Evolutionary conservation across 2,329 filamentous ascomycete species (phyloP).

Genomic region (Venturiaceae sp.): DNA sequence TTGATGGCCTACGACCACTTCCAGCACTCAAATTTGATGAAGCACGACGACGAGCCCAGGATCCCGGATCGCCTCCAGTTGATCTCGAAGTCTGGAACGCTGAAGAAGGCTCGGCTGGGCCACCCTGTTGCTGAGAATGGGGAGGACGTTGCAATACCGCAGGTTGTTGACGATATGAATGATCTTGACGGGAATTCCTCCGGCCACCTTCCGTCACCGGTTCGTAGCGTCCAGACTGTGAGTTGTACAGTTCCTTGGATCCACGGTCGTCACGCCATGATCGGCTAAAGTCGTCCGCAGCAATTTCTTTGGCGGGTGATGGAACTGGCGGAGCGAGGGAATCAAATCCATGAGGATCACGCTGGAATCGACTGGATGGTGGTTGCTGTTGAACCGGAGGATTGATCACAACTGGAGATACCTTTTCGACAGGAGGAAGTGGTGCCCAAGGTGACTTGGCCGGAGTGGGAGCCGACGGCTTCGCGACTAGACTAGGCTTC

Average conservation of each 20-base stretch:
- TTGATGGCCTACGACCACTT: slow-evolving; percentile 58
- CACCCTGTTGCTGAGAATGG: slow-evolving; percentile 40
- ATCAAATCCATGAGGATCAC: slow-evolving; percentile 49
- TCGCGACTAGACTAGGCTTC: slow-evolving; percentile 64
- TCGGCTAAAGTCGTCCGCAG: slow-evolving; percentile 86
- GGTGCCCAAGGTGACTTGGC: slow-evolving; percentile 88
- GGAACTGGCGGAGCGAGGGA: slow-evolving; percentile 38
- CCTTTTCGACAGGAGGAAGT: slow-evolving; percentile 75
- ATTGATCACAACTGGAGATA: slow-evolving; percentile 59
- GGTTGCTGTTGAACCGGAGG: slow-evolving; percentile 28
- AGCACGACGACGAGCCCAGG: slow-evolving; percentile 60
- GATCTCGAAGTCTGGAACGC: slow-evolving; percentile 74
- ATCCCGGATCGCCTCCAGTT: slow-evolving; percentile 50
- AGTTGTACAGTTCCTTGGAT: slow-evolving; percentile 79
- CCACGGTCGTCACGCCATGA: slow-evolving; percentile 67
- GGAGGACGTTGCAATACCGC: slow-evolving; percentile 67
- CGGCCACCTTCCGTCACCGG: slow-evolving; percentile 64
- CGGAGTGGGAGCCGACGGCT: slow-evolving; percentile 59
- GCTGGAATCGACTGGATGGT: slow-evolving; percentile 33
- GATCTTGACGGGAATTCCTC: slow-evolving; percentile 58
- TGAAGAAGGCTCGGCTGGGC: slow-evolving; percentile 71
- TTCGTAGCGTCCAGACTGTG: slow-evolving; percentile 89
- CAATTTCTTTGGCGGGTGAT: slow-evolving; percentile 66
- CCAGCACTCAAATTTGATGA: slow-evolving; percentile 89
- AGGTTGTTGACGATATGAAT: slow-evolving; percentile 59